Evolutionary conservation across 148 eudicot species (phyloP).

Genomic region (Beta vulgaris): DNA sequence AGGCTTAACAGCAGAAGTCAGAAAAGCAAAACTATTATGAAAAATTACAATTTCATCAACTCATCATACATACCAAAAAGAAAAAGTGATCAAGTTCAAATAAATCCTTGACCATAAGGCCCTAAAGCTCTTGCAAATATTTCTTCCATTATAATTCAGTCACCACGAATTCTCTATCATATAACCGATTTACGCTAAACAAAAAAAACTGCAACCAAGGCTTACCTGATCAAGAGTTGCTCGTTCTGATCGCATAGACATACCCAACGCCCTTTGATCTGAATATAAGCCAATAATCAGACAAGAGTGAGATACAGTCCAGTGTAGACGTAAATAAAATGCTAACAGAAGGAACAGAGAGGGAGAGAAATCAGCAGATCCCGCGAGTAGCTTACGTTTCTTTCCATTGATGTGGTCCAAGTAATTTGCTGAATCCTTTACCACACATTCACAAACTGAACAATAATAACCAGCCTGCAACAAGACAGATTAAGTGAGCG

Average conservation of each 20-base stretch:
- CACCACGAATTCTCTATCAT: background rate
- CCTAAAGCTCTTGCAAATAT: background rate
- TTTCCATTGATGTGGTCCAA: conserved; percentile 99
- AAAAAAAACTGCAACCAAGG: background rate
- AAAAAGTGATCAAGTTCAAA: background rate
- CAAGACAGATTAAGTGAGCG: conserved; percentile 6
- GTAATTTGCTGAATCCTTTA: conserved; percentile 94
- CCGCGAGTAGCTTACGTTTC: conserved; percentile 63
- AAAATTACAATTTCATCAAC: background rate
- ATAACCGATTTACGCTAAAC: no score
- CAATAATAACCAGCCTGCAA: conserved; percentile 98
- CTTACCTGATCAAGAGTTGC: conserved; percentile 89
- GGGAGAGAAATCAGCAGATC: background rate
- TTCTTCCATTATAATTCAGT: background rate
- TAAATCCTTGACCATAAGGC: no score
- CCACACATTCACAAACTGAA: conserved; percentile 98
- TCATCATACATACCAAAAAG: background rate
- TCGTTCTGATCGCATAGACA: conserved; percentile 98
- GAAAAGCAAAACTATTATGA: background rate
- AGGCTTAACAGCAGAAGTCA: background rate
- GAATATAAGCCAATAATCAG: conserved; percentile 21
- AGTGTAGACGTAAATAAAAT: background rate
- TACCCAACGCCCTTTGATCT: conserved; percentile 99
- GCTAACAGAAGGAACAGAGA: background rate
- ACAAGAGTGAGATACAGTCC: background rate